phyloP scores from a whole-genome alignment of 441 rosid species.

The Pelargonium fulgidum region DNA sequence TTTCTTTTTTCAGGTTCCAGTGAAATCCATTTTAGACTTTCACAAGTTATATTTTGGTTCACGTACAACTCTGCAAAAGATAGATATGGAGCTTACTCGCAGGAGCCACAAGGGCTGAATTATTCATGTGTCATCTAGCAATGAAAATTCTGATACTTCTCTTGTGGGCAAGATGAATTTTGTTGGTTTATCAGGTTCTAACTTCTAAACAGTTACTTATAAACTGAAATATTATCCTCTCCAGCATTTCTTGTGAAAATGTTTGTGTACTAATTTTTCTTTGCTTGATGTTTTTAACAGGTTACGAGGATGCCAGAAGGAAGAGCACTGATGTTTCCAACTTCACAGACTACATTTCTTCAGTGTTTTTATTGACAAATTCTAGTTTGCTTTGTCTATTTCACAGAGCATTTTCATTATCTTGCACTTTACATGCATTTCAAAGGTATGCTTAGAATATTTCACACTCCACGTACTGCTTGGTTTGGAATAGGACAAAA shows the following conservation, averaged over 20 bases:
- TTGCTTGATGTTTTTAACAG: constrained; percentile 27
- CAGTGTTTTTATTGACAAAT: not conserved
- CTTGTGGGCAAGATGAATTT: constrained; percentile 52
- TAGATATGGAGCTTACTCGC: constrained; percentile 22
- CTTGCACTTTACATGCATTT: constrained; percentile 2
- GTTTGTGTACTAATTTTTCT: not conserved
- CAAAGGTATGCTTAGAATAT: not conserved
- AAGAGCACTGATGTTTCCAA: constrained; percentile 29
- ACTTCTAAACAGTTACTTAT: constrained; percentile 15
- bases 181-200: constrained; percentile 58
- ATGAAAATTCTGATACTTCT: constrained; percentile 16
- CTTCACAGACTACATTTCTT: not conserved
- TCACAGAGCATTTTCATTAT: not conserved
- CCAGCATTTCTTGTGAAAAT: not conserved
- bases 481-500: constrained; percentile 50
- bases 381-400: not conserved
- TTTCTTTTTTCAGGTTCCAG: constrained; percentile 34
- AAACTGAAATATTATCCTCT: not conserved
- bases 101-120: constrained; percentile 53
- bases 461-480: constrained; percentile 16
- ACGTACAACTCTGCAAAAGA: constrained; percentile 29
- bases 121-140: constrained; percentile 31
- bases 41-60: constrained; percentile 34
- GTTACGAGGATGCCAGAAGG: constrained; percentile 57
- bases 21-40: constrained; percentile 49